phyloP scores from a whole-genome alignment of 1,284 basidiomycete species.

The Fomitopsis pinicola region DNA sequence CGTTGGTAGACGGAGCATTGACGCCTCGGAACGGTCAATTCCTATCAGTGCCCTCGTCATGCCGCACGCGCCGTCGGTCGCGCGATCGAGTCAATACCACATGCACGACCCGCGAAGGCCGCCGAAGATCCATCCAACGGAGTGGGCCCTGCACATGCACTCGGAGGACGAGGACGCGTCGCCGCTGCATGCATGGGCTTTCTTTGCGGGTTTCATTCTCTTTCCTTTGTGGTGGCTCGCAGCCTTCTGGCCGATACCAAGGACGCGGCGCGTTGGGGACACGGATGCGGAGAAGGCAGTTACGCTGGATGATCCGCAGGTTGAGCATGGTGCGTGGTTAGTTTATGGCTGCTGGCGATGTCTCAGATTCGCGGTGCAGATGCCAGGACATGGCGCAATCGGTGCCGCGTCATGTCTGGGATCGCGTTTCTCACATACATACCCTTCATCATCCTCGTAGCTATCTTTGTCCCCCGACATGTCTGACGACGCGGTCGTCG shows the following conservation, averaged over 20 bases:
- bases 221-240: slow-evolving; percentile 79
- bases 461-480: slow-evolving; percentile 49
- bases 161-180: slow-evolving; percentile 54
- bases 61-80: slow-evolving; percentile 69
- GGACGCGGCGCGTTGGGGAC: slow-evolving; percentile 56
- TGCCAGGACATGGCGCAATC: slow-evolving; percentile 63
- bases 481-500: not conserved
- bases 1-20: slow-evolving; percentile 18
- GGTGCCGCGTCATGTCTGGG: slow-evolving; percentile 66
- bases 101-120: slow-evolving; percentile 76
- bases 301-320: slow-evolving; percentile 70
- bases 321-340: slow-evolving; percentile 60
- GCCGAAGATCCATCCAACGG: slow-evolving; percentile 48
- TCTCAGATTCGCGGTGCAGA: slow-evolving; percentile 36
- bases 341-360: not conserved
- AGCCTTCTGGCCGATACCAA: slow-evolving; percentile 53
- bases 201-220: slow-evolving; percentile 68
- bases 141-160: slow-evolving; percentile 54
- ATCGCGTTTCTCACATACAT: slow-evolving; percentile 71
- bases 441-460: slow-evolving; percentile 69
- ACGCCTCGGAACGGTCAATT: slow-evolving; percentile 45
- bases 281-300: slow-evolving; percentile 65
- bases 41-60: slow-evolving; percentile 71
- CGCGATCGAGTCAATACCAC: slow-evolving; percentile 54
- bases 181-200: slow-evolving; percentile 68